Percentiles rank a stretch among this genome's conserved stretches.
Conservation (phyloP, 2,329 filamentous ascomycete species). For the Nemania abortiva region DNA sequence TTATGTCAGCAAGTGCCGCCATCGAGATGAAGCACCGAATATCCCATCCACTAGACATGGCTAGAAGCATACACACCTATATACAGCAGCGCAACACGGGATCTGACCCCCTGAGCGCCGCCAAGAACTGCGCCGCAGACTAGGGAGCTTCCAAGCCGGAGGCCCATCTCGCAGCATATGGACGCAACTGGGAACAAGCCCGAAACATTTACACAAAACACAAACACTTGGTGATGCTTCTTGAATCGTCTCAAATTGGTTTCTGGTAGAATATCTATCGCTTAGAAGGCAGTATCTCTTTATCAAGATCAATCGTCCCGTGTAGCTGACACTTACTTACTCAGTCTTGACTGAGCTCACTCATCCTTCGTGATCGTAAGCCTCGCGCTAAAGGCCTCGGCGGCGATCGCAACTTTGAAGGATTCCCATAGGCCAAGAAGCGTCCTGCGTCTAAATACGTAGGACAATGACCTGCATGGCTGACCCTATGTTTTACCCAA, state of each 20-base stretch:
- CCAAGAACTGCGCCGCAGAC: slow-evolving; percentile 6
- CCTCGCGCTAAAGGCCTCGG: background rate
- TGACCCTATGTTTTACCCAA: background rate
- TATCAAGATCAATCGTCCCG: background rate
- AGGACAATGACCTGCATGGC: background rate
- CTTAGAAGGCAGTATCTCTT: background rate
- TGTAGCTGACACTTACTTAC: background rate
- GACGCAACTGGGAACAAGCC: background rate
- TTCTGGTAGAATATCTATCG: background rate
- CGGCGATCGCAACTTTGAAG: background rate
- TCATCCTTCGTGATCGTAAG: background rate
- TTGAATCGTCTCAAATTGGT: background rate
- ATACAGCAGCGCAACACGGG: background rate
- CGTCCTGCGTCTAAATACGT: background rate
- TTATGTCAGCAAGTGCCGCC: background rate
- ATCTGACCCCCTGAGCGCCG: background rate
- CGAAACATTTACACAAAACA: background rate
- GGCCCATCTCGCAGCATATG: background rate
- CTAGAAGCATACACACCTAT: background rate
- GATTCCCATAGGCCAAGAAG: background rate
- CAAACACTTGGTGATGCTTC: background rate
- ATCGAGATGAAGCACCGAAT: background rate
- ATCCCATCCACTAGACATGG: background rate
- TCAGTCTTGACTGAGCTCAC: background rate
- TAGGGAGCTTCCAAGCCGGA: background rate